Evolutionary conservation across 306 rosid species (phyloP).

Genomic region (Luffa acutangula): DNA sequence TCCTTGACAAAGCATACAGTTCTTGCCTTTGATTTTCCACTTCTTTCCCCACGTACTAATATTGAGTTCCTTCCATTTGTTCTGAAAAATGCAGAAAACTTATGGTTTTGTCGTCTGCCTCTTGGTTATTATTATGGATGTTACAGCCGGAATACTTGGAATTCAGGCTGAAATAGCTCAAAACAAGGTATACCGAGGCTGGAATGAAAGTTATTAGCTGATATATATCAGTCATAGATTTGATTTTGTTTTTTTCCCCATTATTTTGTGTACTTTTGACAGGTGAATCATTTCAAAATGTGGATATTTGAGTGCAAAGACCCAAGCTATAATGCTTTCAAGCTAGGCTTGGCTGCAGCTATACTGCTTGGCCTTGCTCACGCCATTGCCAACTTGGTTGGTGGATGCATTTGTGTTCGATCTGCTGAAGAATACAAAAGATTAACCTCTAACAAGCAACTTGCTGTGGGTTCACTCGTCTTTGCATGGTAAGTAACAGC

Average conservation of each 20-base stretch:
- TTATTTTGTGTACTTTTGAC: neutral
- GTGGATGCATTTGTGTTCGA: constrained; percentile 53
- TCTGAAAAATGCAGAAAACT: constrained; percentile 36
- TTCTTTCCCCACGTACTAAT: neutral
- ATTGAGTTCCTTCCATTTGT: neutral
- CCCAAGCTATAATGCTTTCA: constrained; percentile 59
- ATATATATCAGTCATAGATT: neutral
- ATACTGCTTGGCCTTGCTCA: constrained; percentile 49
- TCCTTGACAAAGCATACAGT: neutral
- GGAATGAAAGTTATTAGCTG: neutral
- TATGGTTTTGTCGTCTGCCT: constrained; percentile 46
- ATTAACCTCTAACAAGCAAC: constrained; percentile 38
- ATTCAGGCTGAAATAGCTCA: constrained; percentile 68
- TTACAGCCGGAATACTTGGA: constrained; percentile 68
- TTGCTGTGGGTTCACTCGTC: constrained; percentile 38
- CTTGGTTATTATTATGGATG: constrained; percentile 42
- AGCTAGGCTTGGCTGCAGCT: constrained; percentile 63
- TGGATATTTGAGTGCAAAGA: constrained; percentile 58
- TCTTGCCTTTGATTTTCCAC: constrained; percentile 4
- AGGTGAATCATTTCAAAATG: constrained; percentile 53
- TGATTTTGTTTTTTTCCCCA: neutral
- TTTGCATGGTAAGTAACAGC: constrained; percentile 45
- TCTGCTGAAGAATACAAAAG: constrained; percentile 26
- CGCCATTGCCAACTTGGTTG: constrained; percentile 42
- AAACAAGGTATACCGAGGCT: constrained; percentile 43